phyloP scores from a whole-genome alignment of 495 filamentous ascomycete genomes.

The Chaetomium tenue region DNA sequence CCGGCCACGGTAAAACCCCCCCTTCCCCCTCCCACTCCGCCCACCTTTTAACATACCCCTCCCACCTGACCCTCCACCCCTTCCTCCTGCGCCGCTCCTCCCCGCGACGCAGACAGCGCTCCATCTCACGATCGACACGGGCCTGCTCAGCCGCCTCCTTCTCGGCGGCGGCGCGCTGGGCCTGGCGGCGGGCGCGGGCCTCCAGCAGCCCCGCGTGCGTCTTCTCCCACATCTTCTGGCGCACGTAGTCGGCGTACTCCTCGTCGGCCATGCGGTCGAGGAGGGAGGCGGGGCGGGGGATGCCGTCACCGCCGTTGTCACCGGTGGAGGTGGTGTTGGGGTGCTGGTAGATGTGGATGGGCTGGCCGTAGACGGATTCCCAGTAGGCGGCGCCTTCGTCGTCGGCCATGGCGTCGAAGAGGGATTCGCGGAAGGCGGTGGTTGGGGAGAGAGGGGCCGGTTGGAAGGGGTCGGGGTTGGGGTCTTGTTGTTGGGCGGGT shows the following conservation, averaged over 20 bases:
- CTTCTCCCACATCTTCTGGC: slow-evolving; percentile 89
- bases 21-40: slow-evolving; percentile 43
- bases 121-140: slow-evolving; percentile 50
- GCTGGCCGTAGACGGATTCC: slow-evolving; percentile 92
- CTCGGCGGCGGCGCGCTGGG: slow-evolving; percentile 43
- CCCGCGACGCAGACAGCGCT: slow-evolving; percentile 50
- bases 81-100: slow-evolving; percentile 43
- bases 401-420: slow-evolving; percentile 98
- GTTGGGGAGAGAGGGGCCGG: slow-evolving; percentile 59
- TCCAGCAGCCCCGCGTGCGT: slow-evolving; percentile 65
- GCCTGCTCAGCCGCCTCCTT: slow-evolving; percentile 45
- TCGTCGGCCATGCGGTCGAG: slow-evolving; percentile 88
- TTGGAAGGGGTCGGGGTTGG: slow-evolving; percentile 48
- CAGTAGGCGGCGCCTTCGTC: slow-evolving; percentile 95
- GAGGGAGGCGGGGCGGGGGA: slow-evolving; percentile 34
- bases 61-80: slow-evolving; percentile 54
- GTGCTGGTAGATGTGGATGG: slow-evolving; percentile 56
- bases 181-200: slow-evolving; percentile 48
- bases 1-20: slow-evolving; percentile 78
- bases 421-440: slow-evolving; percentile 85
- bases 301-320: no score
- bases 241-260: slow-evolving; percentile 81
- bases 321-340: slow-evolving; percentile 30
- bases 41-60: slow-evolving; percentile 62
- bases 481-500: slow-evolving; percentile 13